A percentile compares a stretch with the other conserved stretches of the same genome.
phyloP scores from a whole-genome alignment of 305 asterid genomes.

The Ilex paraguariensis region DNA sequence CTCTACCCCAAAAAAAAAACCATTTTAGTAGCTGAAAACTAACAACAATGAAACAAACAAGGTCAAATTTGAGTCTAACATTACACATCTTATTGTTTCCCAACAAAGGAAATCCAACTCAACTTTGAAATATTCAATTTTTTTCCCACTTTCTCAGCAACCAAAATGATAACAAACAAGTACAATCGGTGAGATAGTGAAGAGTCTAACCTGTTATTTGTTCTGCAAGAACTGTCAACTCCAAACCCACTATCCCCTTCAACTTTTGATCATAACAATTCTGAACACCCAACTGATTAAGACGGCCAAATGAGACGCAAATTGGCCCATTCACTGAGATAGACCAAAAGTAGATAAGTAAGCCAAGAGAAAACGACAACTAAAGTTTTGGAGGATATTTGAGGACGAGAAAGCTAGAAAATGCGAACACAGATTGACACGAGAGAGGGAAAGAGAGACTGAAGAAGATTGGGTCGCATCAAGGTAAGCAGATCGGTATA shows the following conservation, averaged over 20 bases:
- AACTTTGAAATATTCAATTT: slow-evolving; percentile 8
- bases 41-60: neutral
- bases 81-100: neutral
- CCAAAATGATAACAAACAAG: slow-evolving; percentile 10
- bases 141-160: slow-evolving; percentile 19
- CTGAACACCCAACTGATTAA: neutral
- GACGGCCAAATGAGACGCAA: slow-evolving; percentile 9
- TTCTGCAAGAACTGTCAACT: neutral
- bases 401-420: slow-evolving; percentile 2
- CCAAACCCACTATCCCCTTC: slow-evolving; percentile 7
- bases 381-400: slow-evolving; percentile 4
- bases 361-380: slow-evolving; percentile 13
- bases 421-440: too few relatives aligned
- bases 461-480: slow-evolving; percentile 11
- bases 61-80: neutral
- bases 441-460: slow-evolving; percentile 3
- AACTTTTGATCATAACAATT: neutral
- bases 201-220: slow-evolving; percentile 6
- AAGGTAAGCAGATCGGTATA: slow-evolving; percentile 12
- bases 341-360: slow-evolving; percentile 6
- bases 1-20: slow-evolving; percentile 8
- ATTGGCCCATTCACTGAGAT: slow-evolving; percentile 10
- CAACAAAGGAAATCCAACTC: slow-evolving; percentile 23
- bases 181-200: slow-evolving; percentile 14
- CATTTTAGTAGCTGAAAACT: slow-evolving; percentile 17